Evolutionary conservation across 2,329 filamentous ascomycete species (phyloP), one percentile per base, ranked within the genome.

Genomic region (Claviceps purpurea): DNA sequence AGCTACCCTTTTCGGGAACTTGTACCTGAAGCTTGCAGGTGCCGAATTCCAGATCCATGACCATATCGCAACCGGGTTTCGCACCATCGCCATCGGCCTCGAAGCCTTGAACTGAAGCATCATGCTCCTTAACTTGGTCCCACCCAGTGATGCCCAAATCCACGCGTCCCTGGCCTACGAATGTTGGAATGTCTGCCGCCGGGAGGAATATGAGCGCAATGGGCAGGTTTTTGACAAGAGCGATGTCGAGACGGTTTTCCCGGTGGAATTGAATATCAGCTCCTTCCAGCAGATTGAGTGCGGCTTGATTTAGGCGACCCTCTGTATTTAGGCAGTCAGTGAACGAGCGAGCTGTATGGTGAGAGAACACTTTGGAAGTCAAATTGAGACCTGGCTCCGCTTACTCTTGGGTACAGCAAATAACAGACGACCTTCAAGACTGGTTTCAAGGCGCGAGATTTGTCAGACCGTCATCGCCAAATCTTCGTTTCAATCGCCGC

Each of bases 351-450:
- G 4, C 26, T 30, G 8, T 37, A 22, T 34, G 44, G 4, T 11
- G 8, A 37, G 26, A 10, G 20, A 10, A 45, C 37, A 5, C 45
- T 42, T 42, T 43, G 20, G 5, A 22, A 8, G 2, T 4, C 7
- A 38, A 22, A 16, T 20, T 18, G 2, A 22, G 11, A 2, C 11
- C 40, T 26, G 11, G 13, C 4, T 10, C 14, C 45, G 81, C 87
- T 75, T 74, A 90, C 89, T 98, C 74, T 98, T 98, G 55, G 93
- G 93, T n/a, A 98, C 88, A 56, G 93, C 93, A 66, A 98, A 96
- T 56, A 97, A 80, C 53, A 97, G 79, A 59, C 93, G 86, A 65
- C 91, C 90, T 76, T 93, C 89, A 66, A 96, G 78, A 74, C 89
- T 95, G 52, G 42, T 30, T 26, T 37, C 30, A 50, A 37, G 22